Conservation (phyloP, 148 eudicot species). For the Limonium bicolor region DNA sequence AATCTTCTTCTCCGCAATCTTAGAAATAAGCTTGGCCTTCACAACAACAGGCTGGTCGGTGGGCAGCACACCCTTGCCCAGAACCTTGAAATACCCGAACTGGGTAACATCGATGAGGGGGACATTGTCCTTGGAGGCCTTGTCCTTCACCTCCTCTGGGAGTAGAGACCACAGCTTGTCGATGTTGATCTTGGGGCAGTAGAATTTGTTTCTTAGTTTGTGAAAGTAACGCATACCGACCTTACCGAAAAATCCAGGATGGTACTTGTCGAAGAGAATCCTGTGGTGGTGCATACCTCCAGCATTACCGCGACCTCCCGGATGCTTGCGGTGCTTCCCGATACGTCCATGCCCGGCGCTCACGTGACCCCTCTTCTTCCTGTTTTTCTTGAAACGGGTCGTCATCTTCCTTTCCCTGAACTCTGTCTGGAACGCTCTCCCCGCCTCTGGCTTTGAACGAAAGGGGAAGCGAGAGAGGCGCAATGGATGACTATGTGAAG, state of each 20-base stretch:
- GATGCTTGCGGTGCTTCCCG: conserved; percentile 2
- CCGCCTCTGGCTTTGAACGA: not conserved
- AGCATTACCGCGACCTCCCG: conserved; percentile 3
- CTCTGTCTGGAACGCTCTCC: too few relatives aligned
- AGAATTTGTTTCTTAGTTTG: conserved; percentile 1
- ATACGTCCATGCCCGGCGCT: conserved; percentile 3
- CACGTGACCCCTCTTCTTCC: conserved; percentile 1
- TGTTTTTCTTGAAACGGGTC: not conserved
- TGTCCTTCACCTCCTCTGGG: conserved; percentile 1
- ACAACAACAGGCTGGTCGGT: not conserved
- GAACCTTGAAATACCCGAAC: not conserved
- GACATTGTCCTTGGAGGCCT: not conserved
- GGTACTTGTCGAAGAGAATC: conserved; percentile 2
- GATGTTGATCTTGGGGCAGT: not conserved
- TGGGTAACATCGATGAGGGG: not conserved
- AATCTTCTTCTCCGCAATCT: conserved; percentile 1
- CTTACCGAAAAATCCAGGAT: not conserved
- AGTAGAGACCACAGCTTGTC: conserved; percentile 1
- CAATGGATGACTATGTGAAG: too few relatives aligned
- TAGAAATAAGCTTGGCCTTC: not conserved
- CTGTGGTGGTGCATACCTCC: conserved; percentile 4
- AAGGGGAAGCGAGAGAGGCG: too few relatives aligned
- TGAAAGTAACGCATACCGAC: conserved; percentile 2
- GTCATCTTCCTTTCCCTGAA: too few relatives aligned
- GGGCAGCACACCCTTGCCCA: not conserved